These are phyloP conservation scores for Colletotrichum theobromicola DNA, from an alignment of 2,329 filamentous ascomycete species.

Conservation along the genomic window DNA sequence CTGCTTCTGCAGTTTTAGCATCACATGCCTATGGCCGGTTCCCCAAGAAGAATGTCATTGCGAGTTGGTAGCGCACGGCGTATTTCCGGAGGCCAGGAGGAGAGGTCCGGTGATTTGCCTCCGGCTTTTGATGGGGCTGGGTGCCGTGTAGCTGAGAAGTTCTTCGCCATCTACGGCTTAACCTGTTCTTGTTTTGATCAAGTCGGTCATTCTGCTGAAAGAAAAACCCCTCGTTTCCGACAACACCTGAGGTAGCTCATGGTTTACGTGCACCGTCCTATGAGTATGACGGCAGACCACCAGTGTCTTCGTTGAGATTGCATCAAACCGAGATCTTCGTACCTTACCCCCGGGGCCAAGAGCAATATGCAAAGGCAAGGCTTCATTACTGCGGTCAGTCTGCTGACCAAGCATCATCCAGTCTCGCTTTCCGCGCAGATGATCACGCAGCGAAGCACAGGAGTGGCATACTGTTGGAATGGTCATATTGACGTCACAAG, in stretches of 20 bases:
- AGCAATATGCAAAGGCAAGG: background rate
- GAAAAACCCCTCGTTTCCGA: no score
- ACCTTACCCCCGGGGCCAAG: background rate
- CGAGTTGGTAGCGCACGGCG: background rate
- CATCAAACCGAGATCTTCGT: background rate
- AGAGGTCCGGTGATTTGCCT: constrained; percentile 6
- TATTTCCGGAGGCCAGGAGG: background rate
- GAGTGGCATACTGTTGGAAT: background rate
- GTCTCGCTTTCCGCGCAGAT: background rate
- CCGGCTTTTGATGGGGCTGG: background rate
- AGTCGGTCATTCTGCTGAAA: background rate
- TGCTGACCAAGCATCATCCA: background rate
- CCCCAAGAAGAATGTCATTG: background rate
- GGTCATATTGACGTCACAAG: background rate
- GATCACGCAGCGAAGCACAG: background rate
- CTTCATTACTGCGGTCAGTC: background rate
- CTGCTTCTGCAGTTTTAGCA: background rate
- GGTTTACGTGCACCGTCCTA: background rate
- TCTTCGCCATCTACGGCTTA: background rate
- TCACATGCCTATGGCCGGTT: constrained; percentile 9
- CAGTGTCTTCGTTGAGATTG: background rate
- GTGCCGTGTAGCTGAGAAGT: background rate
- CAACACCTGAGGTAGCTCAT: background rate
- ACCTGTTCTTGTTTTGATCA: background rate
- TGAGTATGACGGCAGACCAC: background rate